These are phyloP conservation scores for Stagonosporopsis cucurbitacearum DNA, from an alignment of 2,329 filamentous ascomycete genomes.

Conservation along the genomic window DNA sequence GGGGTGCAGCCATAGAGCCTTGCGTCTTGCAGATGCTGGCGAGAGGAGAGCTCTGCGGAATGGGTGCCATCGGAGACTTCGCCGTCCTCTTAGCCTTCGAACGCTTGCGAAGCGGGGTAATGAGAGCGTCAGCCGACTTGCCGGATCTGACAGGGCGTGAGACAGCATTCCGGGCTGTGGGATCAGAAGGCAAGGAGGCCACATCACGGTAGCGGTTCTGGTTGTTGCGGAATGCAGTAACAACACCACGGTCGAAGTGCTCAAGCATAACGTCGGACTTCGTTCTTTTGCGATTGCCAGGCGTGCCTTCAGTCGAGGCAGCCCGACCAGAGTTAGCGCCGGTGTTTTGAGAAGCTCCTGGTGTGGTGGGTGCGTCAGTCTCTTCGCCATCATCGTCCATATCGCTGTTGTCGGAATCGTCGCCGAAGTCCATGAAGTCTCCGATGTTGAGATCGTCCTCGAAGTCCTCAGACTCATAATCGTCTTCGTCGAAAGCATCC, in stretches of 20 bases:
- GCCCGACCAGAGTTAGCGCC: slow-evolving; percentile 42
- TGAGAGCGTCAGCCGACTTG: slow-evolving; percentile 49
- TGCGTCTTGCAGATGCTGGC: slow-evolving; percentile 42
- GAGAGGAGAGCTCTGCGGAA: slow-evolving; percentile 35
- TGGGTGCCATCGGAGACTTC: slow-evolving; percentile 30
- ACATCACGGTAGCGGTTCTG: slow-evolving; percentile 49
- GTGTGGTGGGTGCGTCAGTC: slow-evolving; percentile 46
- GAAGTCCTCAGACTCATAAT: slow-evolving; percentile 65
- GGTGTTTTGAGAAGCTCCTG: slow-evolving; percentile 40
- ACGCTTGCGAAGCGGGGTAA: slow-evolving; percentile 48
- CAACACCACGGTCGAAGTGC: slow-evolving; percentile 59
- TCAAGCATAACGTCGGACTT: slow-evolving; percentile 49
- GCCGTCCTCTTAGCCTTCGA: slow-evolving; percentile 37
- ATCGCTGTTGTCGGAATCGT: slow-evolving; percentile 44
- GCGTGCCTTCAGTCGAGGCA: slow-evolving; percentile 30
- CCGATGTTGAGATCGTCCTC: slow-evolving; percentile 57
- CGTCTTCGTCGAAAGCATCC: slow-evolving; percentile 60
- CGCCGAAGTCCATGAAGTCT: slow-evolving; percentile 49
- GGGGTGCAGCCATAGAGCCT: slow-evolving; percentile 36
- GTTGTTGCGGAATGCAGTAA: slow-evolving; percentile 50
- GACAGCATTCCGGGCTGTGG: slow-evolving; percentile 44
- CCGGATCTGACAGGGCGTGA: slow-evolving; percentile 48
- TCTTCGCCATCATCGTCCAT: slow-evolving; percentile 46
- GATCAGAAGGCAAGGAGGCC: slow-evolving; percentile 46
- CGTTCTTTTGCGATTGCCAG: slow-evolving; percentile 35